phyloP scores from a whole-genome alignment of 129 eudicot species.

The Escallonia herrerae region DNA sequence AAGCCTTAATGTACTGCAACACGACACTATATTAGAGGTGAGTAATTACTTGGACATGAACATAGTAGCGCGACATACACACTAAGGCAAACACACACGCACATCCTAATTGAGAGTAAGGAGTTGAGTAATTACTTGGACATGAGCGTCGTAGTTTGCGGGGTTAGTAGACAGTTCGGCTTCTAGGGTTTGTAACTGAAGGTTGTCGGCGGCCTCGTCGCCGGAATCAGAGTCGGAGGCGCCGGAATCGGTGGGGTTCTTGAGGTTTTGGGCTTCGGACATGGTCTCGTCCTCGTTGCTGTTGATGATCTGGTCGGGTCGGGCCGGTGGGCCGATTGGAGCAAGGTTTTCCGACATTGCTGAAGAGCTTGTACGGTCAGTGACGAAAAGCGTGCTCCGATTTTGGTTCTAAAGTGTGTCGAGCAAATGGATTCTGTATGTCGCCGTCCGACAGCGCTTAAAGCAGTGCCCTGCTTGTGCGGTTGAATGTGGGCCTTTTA shows the following conservation, averaged over 20 bases:
- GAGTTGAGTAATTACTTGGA: constrained; percentile 41
- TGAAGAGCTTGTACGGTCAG: not conserved
- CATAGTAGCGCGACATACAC: too few relatives aligned
- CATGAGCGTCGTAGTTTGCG: constrained; percentile 71
- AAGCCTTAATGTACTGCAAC: constrained; percentile 51
- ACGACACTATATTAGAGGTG: not conserved
- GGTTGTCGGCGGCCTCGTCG: constrained; percentile 45
- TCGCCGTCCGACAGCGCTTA: too few relatives aligned
- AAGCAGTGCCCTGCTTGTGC: too few relatives aligned
- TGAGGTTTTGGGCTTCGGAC: constrained; percentile 29
- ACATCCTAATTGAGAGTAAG: not conserved
- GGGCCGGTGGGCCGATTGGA: constrained; percentile 18
- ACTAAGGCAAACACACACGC: too few relatives aligned
- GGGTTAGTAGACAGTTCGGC: constrained; percentile 51
- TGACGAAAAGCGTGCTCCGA: too few relatives aligned
- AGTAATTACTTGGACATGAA: constrained; percentile 68
- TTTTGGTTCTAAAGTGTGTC: too few relatives aligned
- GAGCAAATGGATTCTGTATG: too few relatives aligned
- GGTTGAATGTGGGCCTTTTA: too few relatives aligned
- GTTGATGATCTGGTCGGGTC: constrained; percentile 17
- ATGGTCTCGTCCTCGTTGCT: constrained; percentile 20
- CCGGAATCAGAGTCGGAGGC: constrained; percentile 32
- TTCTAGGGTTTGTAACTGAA: constrained; percentile 65
- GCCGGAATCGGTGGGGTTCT: constrained; percentile 11
- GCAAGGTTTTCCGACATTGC: constrained; percentile 50